Evolutionary conservation across 2,329 filamentous ascomycete genomes (phyloP).

Genomic region (Fusarium virguliforme): DNA sequence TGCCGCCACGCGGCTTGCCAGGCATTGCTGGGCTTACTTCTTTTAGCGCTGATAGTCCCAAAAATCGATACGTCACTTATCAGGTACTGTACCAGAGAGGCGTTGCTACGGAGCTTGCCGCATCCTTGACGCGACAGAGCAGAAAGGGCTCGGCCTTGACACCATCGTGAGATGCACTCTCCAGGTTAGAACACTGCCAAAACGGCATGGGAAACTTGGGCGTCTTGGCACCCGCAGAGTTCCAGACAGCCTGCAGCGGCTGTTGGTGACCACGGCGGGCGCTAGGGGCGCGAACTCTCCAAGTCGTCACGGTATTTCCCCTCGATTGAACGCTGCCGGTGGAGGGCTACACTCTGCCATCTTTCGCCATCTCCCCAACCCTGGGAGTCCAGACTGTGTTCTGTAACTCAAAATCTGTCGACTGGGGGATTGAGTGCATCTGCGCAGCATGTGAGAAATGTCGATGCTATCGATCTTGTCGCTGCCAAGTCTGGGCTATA

Average conservation of each 20-base stretch:
- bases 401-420: conserved; percentile 5
- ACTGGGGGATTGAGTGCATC: not conserved
- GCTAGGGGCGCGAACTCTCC: not conserved
- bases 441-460: not conserved
- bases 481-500: not conserved
- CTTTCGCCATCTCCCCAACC: not conserved
- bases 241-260: not conserved
- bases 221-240: not conserved
- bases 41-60: not conserved
- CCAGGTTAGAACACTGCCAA: not conserved
- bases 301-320: not conserved
- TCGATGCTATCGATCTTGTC: not conserved
- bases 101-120: not conserved
- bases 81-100: not conserved
- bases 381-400: not conserved
- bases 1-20: conserved; percentile 7
- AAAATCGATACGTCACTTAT: conserved; percentile 8
- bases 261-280: not conserved
- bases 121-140: not conserved
- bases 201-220: not conserved
- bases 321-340: not conserved
- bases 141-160: not conserved
- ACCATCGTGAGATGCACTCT: not conserved
- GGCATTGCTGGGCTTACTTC: not conserved
- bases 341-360: not conserved